Evolutionary conservation across 1,284 basidiomycete genomes (phyloP).

Genomic region (Pseudozyma flocculosa): DNA sequence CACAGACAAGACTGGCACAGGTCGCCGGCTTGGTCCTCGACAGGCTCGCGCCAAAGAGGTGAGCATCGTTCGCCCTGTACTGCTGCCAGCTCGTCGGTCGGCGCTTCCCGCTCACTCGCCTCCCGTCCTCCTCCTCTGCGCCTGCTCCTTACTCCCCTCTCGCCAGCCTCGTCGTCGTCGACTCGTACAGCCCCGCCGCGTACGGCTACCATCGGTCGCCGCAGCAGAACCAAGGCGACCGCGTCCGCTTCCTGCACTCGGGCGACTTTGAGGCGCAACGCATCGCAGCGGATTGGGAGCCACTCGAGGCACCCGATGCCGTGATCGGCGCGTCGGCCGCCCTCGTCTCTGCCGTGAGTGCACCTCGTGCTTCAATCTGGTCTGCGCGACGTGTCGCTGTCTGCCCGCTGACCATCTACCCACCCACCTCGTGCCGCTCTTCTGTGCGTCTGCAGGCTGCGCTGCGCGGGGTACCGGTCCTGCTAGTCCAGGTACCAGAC

Average conservation of each 20-base stretch:
- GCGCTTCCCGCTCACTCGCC: no score
- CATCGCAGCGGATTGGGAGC: background rate
- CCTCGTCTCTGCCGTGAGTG: background rate
- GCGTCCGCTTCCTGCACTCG: background rate
- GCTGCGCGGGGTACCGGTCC: background rate
- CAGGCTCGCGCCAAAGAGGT: background rate
- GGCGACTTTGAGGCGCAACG: background rate
- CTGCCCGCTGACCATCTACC: no score
- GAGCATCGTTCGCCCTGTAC: background rate
- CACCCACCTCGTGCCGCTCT: no score
- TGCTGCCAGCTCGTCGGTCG: background rate
- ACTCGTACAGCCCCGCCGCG: background rate
- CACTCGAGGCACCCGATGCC: background rate
- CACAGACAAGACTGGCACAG: background rate
- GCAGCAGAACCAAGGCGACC: background rate
- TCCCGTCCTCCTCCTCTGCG: no score
- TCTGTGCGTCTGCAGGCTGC: no score
- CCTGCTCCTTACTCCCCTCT: background rate
- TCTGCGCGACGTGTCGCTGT: no score
- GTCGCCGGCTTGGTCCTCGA: background rate
- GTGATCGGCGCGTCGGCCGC: background rate
- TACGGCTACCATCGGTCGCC: background rate
- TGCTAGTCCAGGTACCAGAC: background rate
- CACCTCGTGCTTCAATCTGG: no score
- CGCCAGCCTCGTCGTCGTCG: background rate